Evolutionary conservation across 2,329 filamentous ascomycete genomes (phyloP), one percentile per base, ranked within the genome.

Genomic region (Xylaria sp.): DNA sequence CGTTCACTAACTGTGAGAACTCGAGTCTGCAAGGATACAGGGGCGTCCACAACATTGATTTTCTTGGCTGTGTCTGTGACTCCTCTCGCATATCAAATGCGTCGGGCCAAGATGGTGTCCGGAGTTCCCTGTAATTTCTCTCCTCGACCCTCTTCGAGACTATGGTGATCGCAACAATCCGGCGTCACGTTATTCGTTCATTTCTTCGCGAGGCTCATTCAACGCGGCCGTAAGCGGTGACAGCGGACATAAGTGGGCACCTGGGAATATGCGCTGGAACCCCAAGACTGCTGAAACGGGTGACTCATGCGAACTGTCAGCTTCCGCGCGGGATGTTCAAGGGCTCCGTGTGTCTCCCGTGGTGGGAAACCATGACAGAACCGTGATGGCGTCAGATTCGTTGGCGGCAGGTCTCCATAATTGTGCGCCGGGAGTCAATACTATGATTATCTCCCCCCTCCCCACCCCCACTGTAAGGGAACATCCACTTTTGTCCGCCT

Each of bases 401-500:
- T 12, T 17, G 31, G 37, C 23, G 43, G 12, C n/a, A 21, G 1
- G 28, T 17, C 56, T 43, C 60, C 60, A 63, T 51, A 63, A 55
- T 60, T 60, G 37, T 51, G 19, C 60, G 53, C 55, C 35, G 49
- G 25, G n/a, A 35, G 45, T 43, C 37, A 23, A 31, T 17, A 19
- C 19, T 42, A 52, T 17, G 3, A 38, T 37, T 35, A 42, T 47
- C 51, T 45, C 53, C 37, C 8, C 42, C 58, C 46, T 47, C 51
- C 51, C 53, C 37, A 14, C 42, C 58, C 45, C 58, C 58, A 12
- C 50, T 28, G 52, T 61, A 56, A 61, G 33, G n/a, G 14, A 14
- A 4, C 50, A 50, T 55, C 63, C 67, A 63, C 58, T 69, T 61
- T 69, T 71, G 40, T 65, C 67, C 69, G 67, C 17, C 54, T 42